Conservation (phyloP, 2,329 filamentous ascomycete species). For the Aspergillus puulaauensis region DNA sequence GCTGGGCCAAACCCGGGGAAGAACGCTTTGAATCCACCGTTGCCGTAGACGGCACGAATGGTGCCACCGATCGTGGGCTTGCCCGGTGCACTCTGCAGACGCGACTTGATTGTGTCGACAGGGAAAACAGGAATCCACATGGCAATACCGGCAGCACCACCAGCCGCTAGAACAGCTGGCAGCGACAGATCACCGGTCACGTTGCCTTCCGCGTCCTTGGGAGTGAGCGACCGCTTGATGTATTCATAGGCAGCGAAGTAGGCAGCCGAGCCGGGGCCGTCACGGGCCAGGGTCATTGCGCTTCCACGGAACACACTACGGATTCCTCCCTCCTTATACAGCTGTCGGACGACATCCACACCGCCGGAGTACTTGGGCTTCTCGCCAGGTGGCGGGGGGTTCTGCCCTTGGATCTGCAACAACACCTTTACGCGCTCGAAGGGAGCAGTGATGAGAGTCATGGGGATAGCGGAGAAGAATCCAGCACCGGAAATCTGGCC, state of each 20-base stretch:
- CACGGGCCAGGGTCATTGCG: constrained; percentile 86
- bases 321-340: constrained; percentile 88
- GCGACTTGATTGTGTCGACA: constrained; percentile 92
- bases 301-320: constrained; percentile 90
- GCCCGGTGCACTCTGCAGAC: constrained; percentile 87
- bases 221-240: constrained; percentile 84
- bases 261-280: constrained; percentile 87
- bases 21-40: constrained; percentile 84
- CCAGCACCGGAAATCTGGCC: constrained; percentile 87
- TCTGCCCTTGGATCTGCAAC: constrained; percentile 63
- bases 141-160: constrained; percentile 86
- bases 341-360: constrained; percentile 84
- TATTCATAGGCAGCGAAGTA: constrained; percentile 98
- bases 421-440: constrained; percentile 99
- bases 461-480: constrained; percentile 96
- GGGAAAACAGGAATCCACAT: constrained; percentile 99
- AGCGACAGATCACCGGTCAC: constrained; percentile 76
- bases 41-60: constrained; percentile 76
- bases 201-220: constrained; percentile 73
- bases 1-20: constrained; percentile 96
- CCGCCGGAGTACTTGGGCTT: constrained; percentile 90
- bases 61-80: constrained; percentile 78
- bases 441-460: constrained; percentile 97
- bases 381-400: constrained; percentile 57
- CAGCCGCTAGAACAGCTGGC: constrained; percentile 78